Evolutionary conservation across 352 stramenopile species (phyloP), one percentile per base, ranked within the genome.

Genomic region (Thraustotheca clavata): DNA sequence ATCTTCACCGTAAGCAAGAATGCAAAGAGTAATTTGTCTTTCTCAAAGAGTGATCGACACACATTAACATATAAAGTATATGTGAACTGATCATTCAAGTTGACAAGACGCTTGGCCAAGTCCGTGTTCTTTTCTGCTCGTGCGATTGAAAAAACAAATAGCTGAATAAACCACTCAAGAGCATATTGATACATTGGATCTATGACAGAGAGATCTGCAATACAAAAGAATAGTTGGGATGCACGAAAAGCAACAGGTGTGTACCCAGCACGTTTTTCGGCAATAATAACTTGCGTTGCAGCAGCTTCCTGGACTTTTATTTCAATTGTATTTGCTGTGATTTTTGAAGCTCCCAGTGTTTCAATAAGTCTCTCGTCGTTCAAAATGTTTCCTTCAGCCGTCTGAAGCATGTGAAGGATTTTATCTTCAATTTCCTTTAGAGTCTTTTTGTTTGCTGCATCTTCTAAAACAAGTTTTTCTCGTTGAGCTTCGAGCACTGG

Each of bases 171-270:
- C 91, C 92, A 98, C 57, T 97, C 86, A 27, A 98, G 85, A 16
- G 86, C 91, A 74, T 98, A 98, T 74, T 98, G 87, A 71, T 98
- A 98, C 94, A 98, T 98, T 1, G 94, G 94, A 49, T 98, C 94
- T 18, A 98, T 92, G 20, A 91, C 80, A 4, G 79, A 84, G 22
- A 98, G 73, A 39, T 97, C 89, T 0, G 88, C 87, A 46, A 98
- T 96, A 46, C 88, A 95, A 69, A 98, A 98, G 72, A 98, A 98
- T 38, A 98, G 75, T 60, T 97, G 88, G 8, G 88, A 95, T 0
- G 88, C 79, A 11, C 92, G 79, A 57, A 91, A 88, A 0, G 94
- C 94, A 33, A 98, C 90, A 2, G 92, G 88, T 14, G 90, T 72
- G 70, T 98, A 98, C 3, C 87, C 90, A 20, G 89, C 77, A 7